Base-by-base conservation (phyloP, 805 yeast species). In the Candida maris region DNA sequence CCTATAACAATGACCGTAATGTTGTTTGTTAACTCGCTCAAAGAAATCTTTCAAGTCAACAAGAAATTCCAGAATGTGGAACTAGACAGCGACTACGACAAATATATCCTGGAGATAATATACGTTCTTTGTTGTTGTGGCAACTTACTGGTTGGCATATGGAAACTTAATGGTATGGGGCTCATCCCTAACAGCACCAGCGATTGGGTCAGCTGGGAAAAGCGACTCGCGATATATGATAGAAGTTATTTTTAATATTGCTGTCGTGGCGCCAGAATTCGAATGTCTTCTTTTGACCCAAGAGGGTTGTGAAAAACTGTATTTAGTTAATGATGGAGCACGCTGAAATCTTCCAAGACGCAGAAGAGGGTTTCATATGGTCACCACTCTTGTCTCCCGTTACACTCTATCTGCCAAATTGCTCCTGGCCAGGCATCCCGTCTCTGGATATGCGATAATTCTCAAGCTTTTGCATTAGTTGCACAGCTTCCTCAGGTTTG, bases 171-270 rank as follows among this genome's bases (percentile, higher is more conserved):
- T 49, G 67, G 71, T 16, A 85, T 91, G 96, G 97, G 97, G 0
- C 66, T 91, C 46, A 78, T 91, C 41, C 98, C 98, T 16, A 85
- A 83, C 49, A 81, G 79, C 24, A 72, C 72, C 30, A 81, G 95
- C 46, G 98, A 91, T 56, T 93, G 97, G 97, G 64, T 91, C 13
- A 79, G 87, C 5, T 89, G 95, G 89, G 94, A 88, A 54, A 50
- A 48, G 3, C 64, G 69, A 5, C 47, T 67, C 3, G 41, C 35
- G 4, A 60, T 21, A 21, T 12, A 21, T 9, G 12, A 8, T 8
- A 21, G 24, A 21, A n/a, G n/a, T n/a, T n/a, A n/a, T n/a, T n/a
- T n/a, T n/a, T n/a, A n/a, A n/a, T n/a, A n/a, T n/a, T n/a, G n/a
- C n/a, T n/a, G n/a, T n/a, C n/a, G n/a, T n/a, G n/a, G n/a, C n/a